Conservation (phyloP, 2,329 filamentous ascomycete species). For the Hortaea werneckii region DNA sequence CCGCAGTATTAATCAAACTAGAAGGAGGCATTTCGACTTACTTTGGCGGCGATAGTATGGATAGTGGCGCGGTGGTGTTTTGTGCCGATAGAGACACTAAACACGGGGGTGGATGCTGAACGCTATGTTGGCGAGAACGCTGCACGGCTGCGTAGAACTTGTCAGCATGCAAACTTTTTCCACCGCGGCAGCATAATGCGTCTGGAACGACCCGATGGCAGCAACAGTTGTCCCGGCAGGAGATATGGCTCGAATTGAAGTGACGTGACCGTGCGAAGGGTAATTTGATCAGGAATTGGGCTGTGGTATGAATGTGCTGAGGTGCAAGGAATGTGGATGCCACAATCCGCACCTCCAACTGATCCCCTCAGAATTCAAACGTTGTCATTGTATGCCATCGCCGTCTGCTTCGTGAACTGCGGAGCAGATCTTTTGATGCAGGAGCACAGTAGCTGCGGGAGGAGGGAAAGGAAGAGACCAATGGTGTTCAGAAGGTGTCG, state of each 20-base stretch:
- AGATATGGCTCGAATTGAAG: background rate
- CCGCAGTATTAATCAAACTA: slow-evolving; percentile 7
- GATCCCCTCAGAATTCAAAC: too few species aligned
- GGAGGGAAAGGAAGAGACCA: too few species aligned
- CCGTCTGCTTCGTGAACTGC: too few species aligned
- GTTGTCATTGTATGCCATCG: too few species aligned
- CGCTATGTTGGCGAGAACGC: slow-evolving; percentile 11
- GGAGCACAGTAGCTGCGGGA: too few species aligned
- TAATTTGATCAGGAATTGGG: slow-evolving; percentile 12
- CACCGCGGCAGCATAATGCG: too few species aligned
- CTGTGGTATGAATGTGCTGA: slow-evolving; percentile 4
- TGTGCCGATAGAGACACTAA: background rate
- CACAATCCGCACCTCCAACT: background rate
- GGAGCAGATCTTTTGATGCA: too few species aligned
- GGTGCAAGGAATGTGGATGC: slow-evolving; percentile 9
- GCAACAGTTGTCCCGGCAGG: background rate
- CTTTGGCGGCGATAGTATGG: background rate
- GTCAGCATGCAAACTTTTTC: background rate
- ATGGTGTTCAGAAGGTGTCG: too few species aligned
- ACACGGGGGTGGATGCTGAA: background rate
- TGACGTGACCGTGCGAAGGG: slow-evolving; percentile 1
- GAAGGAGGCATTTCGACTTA: slow-evolving; percentile 3
- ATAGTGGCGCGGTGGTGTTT: too few species aligned
- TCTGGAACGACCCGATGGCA: too few species aligned
- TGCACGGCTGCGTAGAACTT: slow-evolving; percentile 7